phyloP scores from a whole-genome alignment of 2,329 filamentous ascomycete genomes.

The Setomelanomma holmii region DNA sequence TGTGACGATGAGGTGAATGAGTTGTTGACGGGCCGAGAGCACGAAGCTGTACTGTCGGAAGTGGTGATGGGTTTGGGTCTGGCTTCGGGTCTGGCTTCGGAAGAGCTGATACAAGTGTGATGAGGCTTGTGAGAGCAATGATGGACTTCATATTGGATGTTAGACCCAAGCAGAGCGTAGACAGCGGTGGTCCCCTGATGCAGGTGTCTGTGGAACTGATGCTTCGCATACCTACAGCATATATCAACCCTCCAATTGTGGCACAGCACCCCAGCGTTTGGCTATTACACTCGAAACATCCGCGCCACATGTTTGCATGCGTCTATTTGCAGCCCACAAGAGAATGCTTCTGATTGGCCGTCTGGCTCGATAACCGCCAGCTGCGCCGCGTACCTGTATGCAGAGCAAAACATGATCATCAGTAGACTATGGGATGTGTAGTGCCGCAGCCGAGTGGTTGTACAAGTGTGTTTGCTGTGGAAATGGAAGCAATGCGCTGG shows the following conservation, averaged over 20 bases:
- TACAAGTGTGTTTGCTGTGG: background rate
- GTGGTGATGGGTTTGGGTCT: background rate
- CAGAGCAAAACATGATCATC: background rate
- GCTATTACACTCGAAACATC: constrained; percentile 3
- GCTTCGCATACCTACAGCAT: background rate
- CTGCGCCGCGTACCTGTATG: background rate
- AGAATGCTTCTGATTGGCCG: background rate
- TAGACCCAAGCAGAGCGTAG: too few species aligned
- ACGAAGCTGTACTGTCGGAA: constrained; percentile 19
- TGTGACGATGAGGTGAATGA: constrained; percentile 13
- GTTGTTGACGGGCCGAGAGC: constrained; percentile 12
- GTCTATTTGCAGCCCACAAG: background rate
- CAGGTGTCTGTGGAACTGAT: background rate
- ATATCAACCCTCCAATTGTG: constrained; percentile 7
- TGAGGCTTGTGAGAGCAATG: constrained; percentile 6
- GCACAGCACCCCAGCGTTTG: constrained; percentile 22
- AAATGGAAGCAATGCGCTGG: background rate
- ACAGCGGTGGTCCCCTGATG: too few species aligned
- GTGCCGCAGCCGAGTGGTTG: background rate
- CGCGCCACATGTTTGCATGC: constrained; percentile 14
- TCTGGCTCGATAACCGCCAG: background rate
- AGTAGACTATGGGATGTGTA: background rate
- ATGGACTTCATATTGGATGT: constrained; percentile 8
- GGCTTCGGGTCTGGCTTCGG: constrained; percentile 3
- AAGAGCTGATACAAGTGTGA: constrained; percentile 8